Evolutionary conservation across 257 asterid species (phyloP).

Genomic region (Nemophila menziesii): DNA sequence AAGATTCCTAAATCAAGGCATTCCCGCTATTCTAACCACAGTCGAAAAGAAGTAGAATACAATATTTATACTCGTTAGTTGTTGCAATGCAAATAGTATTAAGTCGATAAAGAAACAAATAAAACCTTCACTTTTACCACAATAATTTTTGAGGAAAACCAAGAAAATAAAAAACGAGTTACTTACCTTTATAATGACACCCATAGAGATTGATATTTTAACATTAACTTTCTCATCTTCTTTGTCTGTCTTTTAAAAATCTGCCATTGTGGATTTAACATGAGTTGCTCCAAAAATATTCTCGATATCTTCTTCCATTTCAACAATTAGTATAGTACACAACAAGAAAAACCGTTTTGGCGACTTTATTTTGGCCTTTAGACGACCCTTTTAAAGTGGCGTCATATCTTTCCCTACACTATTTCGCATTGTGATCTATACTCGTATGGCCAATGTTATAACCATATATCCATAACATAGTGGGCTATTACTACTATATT

Average conservation of each 20-base stretch:
- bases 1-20: slow-evolving; percentile 72
- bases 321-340: no score
- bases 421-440: no score
- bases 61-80: slow-evolving; percentile 88
- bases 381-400: no score
- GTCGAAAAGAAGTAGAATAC: slow-evolving; percentile 91
- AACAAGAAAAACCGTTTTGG: no score
- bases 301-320: slow-evolving; percentile 70
- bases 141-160: not conserved
- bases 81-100: slow-evolving; percentile 73
- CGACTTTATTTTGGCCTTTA: no score
- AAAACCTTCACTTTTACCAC: not conserved
- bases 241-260: slow-evolving; percentile 52
- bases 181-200: slow-evolving; percentile 56
- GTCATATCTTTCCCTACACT: no score
- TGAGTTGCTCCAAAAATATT: slow-evolving; percentile 71
- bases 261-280: slow-evolving; percentile 65
- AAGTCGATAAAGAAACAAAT: slow-evolving; percentile 42
- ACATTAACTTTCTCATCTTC: slow-evolving; percentile 51
- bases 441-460: no score
- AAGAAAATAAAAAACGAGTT: not conserved
- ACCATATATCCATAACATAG: no score
- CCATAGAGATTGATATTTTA: slow-evolving; percentile 57
- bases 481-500: no score
- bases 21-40: slow-evolving; percentile 73